phyloP scores from a whole-genome alignment of 129 eudicot genomes.

The Oenanthe sinensis region DNA sequence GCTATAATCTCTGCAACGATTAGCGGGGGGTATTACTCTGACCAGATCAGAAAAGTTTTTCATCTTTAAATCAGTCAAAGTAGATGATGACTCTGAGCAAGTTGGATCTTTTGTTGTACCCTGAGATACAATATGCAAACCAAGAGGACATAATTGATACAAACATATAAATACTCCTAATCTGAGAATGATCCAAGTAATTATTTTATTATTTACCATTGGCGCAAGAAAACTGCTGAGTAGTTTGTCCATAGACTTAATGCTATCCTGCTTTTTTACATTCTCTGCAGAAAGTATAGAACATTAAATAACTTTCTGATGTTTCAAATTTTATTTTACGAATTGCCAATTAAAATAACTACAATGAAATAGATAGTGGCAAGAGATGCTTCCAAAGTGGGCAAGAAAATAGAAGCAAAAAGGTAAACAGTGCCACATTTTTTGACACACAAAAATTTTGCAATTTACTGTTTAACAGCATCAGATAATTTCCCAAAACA shows the following conservation, averaged over 20 bases:
- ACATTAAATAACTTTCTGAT: background rate
- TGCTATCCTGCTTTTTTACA: conserved; percentile 16
- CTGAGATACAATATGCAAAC: conserved; percentile 28
- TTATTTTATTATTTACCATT: conserved; percentile 30
- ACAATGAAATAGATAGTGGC: too few species aligned
- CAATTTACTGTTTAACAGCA: background rate
- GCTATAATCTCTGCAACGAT: conserved; percentile 40
- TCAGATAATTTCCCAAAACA: background rate
- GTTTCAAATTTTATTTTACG: background rate
- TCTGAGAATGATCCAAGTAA: conserved; percentile 8
- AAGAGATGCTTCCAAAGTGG: background rate
- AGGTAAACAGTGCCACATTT: background rate
- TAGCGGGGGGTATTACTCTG: conserved; percentile 72
- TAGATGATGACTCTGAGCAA: conserved; percentile 30
- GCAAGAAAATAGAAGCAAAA: background rate
- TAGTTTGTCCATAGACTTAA: conserved; percentile 24
- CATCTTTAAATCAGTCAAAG: conserved; percentile 26
- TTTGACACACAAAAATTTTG: background rate
- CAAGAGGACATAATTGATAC: background rate
- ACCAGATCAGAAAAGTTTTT: conserved; percentile 25
- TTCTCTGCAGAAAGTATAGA: conserved; percentile 40
- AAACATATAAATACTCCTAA: background rate
- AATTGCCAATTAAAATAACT: background rate
- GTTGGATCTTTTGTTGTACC: conserved; percentile 16
- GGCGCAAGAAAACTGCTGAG: conserved; percentile 38